phyloP scores from a whole-genome alignment of 805 yeast genomes.

The Ogataea trehaloabstinens region DNA sequence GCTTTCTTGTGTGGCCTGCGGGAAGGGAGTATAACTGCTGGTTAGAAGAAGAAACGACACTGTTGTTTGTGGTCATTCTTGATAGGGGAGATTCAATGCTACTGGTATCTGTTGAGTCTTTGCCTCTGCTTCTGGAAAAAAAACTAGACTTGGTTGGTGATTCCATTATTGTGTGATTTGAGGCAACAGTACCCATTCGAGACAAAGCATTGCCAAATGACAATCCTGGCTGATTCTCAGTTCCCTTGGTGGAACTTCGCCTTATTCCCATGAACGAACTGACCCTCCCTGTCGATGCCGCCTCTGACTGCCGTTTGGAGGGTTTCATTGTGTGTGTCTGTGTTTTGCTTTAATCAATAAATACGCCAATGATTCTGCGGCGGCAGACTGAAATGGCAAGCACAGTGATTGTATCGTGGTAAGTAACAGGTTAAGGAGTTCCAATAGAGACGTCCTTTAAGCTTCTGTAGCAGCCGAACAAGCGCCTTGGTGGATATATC shows the following conservation, averaged over 20 bases:
- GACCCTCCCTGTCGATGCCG: constrained; percentile 16
- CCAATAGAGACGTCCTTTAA: no score
- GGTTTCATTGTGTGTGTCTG: constrained; percentile 14
- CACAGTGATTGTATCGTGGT: no score
- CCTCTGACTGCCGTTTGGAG: constrained; percentile 14
- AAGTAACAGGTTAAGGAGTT: no score
- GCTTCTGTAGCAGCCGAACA: no score
- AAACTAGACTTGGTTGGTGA: constrained; percentile 25
- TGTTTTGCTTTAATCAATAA: neutral
- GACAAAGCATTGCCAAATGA: constrained; percentile 11
- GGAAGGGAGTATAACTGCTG: constrained; percentile 26
- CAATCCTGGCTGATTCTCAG: constrained; percentile 1
- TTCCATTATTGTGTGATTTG: constrained; percentile 10
- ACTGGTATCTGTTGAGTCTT: constrained; percentile 13
- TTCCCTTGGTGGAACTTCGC: constrained; percentile 14
- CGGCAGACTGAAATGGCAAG: no score
- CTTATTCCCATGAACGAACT: constrained; percentile 25
- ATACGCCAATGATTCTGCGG: neutral
- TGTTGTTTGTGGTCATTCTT: constrained; percentile 25
- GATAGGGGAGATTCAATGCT: constrained; percentile 28
- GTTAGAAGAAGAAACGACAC: constrained; percentile 13
- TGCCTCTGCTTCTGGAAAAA: constrained; percentile 17
- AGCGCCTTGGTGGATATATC: no score
- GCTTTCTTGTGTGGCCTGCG: constrained; percentile 28
- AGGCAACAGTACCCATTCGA: constrained; percentile 19